Base-by-base conservation (phyloP, 345 rosid species). In the Chamaenerion angustifolium region DNA sequence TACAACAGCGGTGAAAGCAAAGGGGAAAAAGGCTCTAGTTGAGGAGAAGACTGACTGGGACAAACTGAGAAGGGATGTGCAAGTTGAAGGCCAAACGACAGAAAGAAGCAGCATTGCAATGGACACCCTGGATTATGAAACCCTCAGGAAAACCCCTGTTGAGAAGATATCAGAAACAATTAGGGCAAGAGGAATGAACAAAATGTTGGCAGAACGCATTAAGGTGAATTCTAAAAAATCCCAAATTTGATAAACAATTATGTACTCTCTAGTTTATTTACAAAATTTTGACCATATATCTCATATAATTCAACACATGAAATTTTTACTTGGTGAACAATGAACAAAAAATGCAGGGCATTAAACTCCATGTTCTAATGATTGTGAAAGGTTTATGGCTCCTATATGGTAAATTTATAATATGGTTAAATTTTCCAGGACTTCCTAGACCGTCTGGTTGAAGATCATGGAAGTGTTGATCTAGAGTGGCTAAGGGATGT, bases 401-500 rank as follows among this genome's bases (percentile, higher is more conserved):
- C 37, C 4, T 31, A 31, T 31, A 31, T 4, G 37, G 8, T 31
- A 14, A 41, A 41, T 18, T 0, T 23, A 16, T 44, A 31, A 44
- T 43, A 16, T 46, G 35, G 21, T 40, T 57, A 16, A 16, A 56
- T 17, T 51, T 58, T 83, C 81, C 83, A 90, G 98, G 95, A 71
- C 19, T 86, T 90, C 63, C 76, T 90, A 51, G 54, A 81, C 44
- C 68, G 95, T 52, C 51, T 80, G 55, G 87, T 83, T 40, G 59
- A 55, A 49, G 86, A 86, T 1, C 98, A 90, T 48, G 87, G 76
- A 63, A 75, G 75, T 64, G 55, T 68, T 40, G 96, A 90, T 67
- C 86, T 90, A 13, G 98, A 90, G 66, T 90, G 98, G 98, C 62
- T 90, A 61, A 70, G 92, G 69, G 80, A 83, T 51, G 82, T 81